phyloP scores from a whole-genome alignment of 2,329 filamentous ascomycete species.

The Phyllosticta citrichinensis region DNA sequence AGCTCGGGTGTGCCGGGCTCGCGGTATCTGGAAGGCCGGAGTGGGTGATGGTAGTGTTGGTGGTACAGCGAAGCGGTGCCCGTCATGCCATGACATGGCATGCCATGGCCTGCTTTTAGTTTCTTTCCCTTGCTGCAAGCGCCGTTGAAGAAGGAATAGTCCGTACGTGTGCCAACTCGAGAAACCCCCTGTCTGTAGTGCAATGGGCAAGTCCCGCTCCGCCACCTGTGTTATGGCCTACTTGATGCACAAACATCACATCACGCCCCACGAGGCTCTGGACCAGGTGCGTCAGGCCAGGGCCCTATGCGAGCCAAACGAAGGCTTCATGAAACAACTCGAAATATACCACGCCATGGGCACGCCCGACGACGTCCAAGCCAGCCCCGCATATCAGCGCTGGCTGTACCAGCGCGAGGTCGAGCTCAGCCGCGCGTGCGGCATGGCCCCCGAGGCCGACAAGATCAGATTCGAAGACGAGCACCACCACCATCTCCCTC shows the following conservation, averaged over 20 bases:
- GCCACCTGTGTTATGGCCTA: slow-evolving; percentile 78
- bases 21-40: not conserved
- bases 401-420: slow-evolving; percentile 60
- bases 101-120: not conserved
- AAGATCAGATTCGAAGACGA: slow-evolving; percentile 77
- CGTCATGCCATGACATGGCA: too few species aligned
- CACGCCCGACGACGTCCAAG: slow-evolving; percentile 52
- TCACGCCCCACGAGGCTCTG: slow-evolving; percentile 55
- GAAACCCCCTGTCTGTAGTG: slow-evolving; percentile 45
- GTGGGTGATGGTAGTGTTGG: not conserved
- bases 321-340: slow-evolving; percentile 84
- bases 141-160: not conserved
- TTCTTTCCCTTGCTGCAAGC: not conserved
- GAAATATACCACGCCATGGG: slow-evolving; percentile 81
- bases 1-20: not conserved
- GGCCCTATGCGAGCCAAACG: slow-evolving; percentile 77
- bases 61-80: not conserved
- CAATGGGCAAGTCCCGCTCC: slow-evolving; percentile 92
- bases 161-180: not conserved
- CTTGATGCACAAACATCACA: slow-evolving; percentile 52
- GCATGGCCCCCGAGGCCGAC: slow-evolving; percentile 65
- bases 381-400: slow-evolving; percentile 68
- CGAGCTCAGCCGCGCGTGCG: slow-evolving; percentile 58
- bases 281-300: slow-evolving; percentile 58
- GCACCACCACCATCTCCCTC: slow-evolving; percentile 20